These are phyloP conservation scores for Straminergon stramineum DNA, from an alignment of 225 moss, liverwort and hornwort genomes.

Conservation along the genomic window DNA sequence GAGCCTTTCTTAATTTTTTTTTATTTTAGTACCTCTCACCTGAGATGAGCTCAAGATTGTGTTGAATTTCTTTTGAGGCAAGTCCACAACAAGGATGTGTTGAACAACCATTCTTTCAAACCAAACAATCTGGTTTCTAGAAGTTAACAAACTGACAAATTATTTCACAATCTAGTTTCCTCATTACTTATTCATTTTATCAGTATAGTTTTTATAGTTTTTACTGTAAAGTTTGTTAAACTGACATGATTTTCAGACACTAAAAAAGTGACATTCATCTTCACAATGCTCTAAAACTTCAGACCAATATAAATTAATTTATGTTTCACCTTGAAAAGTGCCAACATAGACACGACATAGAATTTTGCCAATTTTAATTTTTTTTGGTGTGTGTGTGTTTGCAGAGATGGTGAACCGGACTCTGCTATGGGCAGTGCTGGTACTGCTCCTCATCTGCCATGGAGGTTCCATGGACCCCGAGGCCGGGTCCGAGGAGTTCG, in stretches of 20 bases:
- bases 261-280: background rate
- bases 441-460: background rate
- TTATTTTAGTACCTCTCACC: background rate
- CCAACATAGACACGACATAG: rapidly evolving
- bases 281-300: background rate
- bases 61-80: background rate
- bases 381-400: background rate
- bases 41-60: background rate
- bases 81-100: background rate
- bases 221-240: background rate
- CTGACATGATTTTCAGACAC: rapidly evolving
- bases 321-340: background rate
- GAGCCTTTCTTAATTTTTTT: background rate
- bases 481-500: background rate
- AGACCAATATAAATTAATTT: background rate
- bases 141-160: background rate
- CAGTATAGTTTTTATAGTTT: too few species aligned
- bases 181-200: background rate
- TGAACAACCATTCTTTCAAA: background rate
- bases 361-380: background rate
- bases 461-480: background rate
- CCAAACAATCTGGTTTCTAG: background rate
- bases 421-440: background rate
- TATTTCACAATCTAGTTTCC: background rate
- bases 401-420: background rate